Evolutionary conservation across 1,284 basidiomycete species (phyloP).

Genomic region (Leccinum pachyderme): DNA sequence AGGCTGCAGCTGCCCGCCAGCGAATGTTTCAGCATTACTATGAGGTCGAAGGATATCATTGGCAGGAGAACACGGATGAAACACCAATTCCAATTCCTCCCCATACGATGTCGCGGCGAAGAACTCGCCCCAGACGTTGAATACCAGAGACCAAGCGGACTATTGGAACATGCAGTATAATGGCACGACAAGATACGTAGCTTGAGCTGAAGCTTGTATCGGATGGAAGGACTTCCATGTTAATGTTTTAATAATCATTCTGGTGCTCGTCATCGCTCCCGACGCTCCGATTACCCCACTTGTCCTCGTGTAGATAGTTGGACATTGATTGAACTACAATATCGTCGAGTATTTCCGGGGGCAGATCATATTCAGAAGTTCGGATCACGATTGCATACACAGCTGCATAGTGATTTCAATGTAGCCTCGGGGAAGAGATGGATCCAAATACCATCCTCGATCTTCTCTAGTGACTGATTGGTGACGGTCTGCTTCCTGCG

Average conservation of each 20-base stretch:
- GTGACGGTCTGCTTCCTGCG: conserved; percentile 89
- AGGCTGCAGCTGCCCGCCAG: conserved; percentile 1
- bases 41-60: conserved; percentile 12
- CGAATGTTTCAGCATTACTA: conserved; percentile 16
- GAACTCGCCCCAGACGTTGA: conserved; percentile 13
- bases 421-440: not conserved
- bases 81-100: not conserved
- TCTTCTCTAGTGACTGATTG: conserved; percentile 83
- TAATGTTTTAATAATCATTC: conserved; percentile 23
- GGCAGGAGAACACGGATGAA: conserved; percentile 1
- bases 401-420: conserved; percentile 39
- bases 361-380: conserved; percentile 67
- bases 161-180: not conserved
- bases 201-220: not conserved
- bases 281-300: conserved; percentile 12
- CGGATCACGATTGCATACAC: conserved; percentile 70
- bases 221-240: not conserved
- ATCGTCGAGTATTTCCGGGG: conserved; percentile 64
- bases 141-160: conserved; percentile 4
- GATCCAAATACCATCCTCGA: conserved; percentile 75
- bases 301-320: conserved; percentile 26
- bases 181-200: not conserved
- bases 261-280: conserved; percentile 30
- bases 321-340: conserved; percentile 54
- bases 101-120: conserved; percentile 15